Base-by-base conservation (phyloP, 179 eudicot species). In the Camellia oleifera region DNA sequence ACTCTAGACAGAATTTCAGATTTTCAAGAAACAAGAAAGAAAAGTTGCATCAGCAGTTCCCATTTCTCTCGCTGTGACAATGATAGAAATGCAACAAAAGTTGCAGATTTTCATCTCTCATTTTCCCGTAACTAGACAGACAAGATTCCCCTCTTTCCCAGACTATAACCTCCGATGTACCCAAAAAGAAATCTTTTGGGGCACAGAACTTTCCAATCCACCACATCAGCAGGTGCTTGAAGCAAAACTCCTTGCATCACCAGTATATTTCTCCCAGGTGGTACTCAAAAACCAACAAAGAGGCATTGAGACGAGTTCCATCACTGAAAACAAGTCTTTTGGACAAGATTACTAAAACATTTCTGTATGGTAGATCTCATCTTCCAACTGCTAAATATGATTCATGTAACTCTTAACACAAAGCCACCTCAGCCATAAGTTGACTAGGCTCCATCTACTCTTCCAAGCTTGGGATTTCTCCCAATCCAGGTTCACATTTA, bases 251-350 rank as follows among this genome's bases (percentile, higher is more conserved):
- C 1, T 11, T 20, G 14, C 0, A 50, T 72, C 75, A 72, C 44
- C 60, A 48, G 60, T 4, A 7, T 52, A 72, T 5, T 50, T 11
- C 60, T 60, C 18, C 13, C 26, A 72, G 60, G 58, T 50, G 60
- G 44, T 50, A 72, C 15, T 50, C 75, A 72, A 52, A 26, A 72
- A 72, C 60, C 75, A 72, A 72, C 60, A 52, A 72, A 72, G 56
- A 52, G 5, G 42, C 40, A 50, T 32, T 71, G 17, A 52, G 75
- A 50, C 15, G 17, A 20, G 20, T 10, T 11, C 74, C 23, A 70
- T 70, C 4, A 18, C 11, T 48, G 48, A 26, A 48, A 70, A 70
- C 57, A 70, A 48, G 13, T 9, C 32, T 12, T 13, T 7, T 2
- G 56, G 2, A 50, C 50, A 11, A 70, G 13, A 17, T 45, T 46